Percentiles rank a stretch among this genome's conserved stretches.
These are phyloP conservation scores for Arthrobotrys pseudoclavata DNA, from an alignment of 2,329 filamentous ascomycete genomes.

Conservation along the genomic window DNA sequence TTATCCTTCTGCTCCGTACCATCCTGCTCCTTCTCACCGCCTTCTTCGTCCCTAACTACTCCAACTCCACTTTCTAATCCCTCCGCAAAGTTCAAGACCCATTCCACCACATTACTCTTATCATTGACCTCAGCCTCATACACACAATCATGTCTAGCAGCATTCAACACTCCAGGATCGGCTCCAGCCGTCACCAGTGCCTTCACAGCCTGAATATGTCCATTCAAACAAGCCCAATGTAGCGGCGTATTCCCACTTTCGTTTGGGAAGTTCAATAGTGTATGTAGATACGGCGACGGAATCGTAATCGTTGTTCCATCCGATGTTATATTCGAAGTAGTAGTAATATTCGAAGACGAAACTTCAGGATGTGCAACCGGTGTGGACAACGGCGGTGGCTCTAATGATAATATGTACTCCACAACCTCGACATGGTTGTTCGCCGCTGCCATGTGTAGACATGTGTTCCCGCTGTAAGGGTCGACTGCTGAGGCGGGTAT, in stretches of 20 bases:
- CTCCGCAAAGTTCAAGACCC: constrained; percentile 67
- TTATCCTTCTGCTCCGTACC: constrained; percentile 24
- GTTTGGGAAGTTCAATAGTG: constrained; percentile 73
- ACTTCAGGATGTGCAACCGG: constrained; percentile 29
- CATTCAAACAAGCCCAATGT: constrained; percentile 93
- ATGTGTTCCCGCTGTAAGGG: constrained; percentile 80
- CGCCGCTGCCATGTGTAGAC: constrained; percentile 90
- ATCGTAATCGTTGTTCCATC: constrained; percentile 14
- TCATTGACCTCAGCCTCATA: constrained; percentile 80
- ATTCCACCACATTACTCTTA: constrained; percentile 76
- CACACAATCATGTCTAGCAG: constrained; percentile 83
- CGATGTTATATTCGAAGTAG: constrained; percentile 4
- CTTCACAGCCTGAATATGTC: constrained; percentile 85
- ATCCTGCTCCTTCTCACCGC: background rate
- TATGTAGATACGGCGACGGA: constrained; percentile 61
- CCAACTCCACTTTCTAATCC: constrained; percentile 65
- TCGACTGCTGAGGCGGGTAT: constrained; percentile 80
- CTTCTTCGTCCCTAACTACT: constrained; percentile 43
- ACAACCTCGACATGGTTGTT: constrained; percentile 80
- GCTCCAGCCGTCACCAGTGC: constrained; percentile 79
- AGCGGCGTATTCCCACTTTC: constrained; percentile 88
- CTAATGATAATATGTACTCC: constrained; percentile 67
- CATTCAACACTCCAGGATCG: constrained; percentile 82
- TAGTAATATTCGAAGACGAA: constrained; percentile 10
- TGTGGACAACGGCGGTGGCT: constrained; percentile 32